A percentile compares a stretch with the other conserved stretches of the same genome.
Conservation (phyloP, 495 filamentous ascomycete species). For the Mycothermus thermophilus region DNA sequence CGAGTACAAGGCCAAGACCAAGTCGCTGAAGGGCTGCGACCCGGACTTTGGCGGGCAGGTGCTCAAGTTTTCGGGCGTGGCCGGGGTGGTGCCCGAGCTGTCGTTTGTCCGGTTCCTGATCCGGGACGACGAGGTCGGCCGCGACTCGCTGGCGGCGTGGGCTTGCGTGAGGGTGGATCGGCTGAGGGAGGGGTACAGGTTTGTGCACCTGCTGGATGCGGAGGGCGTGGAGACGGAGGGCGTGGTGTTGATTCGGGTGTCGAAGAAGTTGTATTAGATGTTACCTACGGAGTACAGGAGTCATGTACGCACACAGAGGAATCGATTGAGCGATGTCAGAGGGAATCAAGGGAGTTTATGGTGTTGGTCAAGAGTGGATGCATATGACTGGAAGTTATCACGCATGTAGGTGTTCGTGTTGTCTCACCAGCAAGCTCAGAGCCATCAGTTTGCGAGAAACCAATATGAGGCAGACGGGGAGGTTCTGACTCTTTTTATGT, state of each 20-base stretch:
- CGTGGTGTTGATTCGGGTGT: conserved; percentile 54
- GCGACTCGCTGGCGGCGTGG: conserved; percentile 72
- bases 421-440: no score
- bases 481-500: no score
- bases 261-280: conserved; percentile 41
- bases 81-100: conserved; percentile 59
- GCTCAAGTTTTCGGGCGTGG: conserved; percentile 45
- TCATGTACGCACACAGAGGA: no score
- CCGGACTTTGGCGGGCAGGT: conserved; percentile 58
- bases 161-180: conserved; percentile 74
- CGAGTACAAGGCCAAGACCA: conserved; percentile 60
- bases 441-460: no score
- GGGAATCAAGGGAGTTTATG: no score
- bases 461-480: no score
- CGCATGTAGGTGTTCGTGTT: no score
- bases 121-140: conserved; percentile 64
- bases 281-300: no score
- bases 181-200: conserved; percentile 56
- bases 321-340: no score
- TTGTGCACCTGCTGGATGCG: conserved; percentile 57
- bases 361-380: no score
- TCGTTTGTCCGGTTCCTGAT: conserved; percentile 80
- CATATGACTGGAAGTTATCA: no score
- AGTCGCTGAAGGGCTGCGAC: conserved; percentile 43
- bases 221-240: conserved; percentile 48